Evolutionary conservation across 2,329 filamentous ascomycete genomes (phyloP).

Genomic region (Ophiostoma montium): DNA sequence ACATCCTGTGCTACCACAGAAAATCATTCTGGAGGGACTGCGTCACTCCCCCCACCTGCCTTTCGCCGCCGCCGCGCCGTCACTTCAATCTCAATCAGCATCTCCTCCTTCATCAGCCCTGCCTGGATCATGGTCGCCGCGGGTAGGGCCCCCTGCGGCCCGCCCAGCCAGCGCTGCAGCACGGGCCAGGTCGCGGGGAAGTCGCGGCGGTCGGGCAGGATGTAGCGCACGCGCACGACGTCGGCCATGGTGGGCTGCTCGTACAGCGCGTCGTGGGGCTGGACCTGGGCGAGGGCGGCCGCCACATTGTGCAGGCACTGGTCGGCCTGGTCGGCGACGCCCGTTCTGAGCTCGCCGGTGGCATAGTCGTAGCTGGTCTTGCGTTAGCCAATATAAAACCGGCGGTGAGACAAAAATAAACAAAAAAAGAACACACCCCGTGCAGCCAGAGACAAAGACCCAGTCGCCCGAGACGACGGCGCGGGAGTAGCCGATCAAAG

Average conservation of each 20-base stretch:
- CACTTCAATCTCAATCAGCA: slow-evolving; percentile 26
- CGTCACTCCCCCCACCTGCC: not conserved
- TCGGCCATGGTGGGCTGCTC: slow-evolving; percentile 22
- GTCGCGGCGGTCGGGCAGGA: slow-evolving; percentile 32
- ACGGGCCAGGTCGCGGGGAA: slow-evolving; percentile 36
- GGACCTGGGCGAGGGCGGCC: slow-evolving; percentile 28
- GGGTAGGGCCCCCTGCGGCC: slow-evolving; percentile 31
- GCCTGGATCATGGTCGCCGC: slow-evolving; percentile 41
- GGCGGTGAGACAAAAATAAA: no score
- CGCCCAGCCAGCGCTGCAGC: slow-evolving; percentile 33
- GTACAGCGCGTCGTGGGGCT: slow-evolving; percentile 13
- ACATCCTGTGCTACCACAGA: no score
- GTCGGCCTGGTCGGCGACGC: slow-evolving; percentile 33
- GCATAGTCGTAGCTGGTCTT: slow-evolving; percentile 31
- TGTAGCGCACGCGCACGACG: slow-evolving; percentile 37
- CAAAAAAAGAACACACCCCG: slow-evolving; percentile 19
- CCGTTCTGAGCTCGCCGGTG: slow-evolving; percentile 25
- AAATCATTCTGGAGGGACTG: no score
- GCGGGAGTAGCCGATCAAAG: slow-evolving; percentile 39
- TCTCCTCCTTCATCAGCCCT: slow-evolving; percentile 33
- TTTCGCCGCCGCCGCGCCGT: slow-evolving; percentile 16
- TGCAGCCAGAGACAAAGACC: slow-evolving; percentile 40
- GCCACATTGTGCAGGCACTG: slow-evolving; percentile 35
- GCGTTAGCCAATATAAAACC: no score
- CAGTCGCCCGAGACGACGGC: slow-evolving; percentile 36